Evolutionary conservation across 768 basidiomycete genomes (phyloP).

Genomic region (Termitomyces sp.): DNA sequence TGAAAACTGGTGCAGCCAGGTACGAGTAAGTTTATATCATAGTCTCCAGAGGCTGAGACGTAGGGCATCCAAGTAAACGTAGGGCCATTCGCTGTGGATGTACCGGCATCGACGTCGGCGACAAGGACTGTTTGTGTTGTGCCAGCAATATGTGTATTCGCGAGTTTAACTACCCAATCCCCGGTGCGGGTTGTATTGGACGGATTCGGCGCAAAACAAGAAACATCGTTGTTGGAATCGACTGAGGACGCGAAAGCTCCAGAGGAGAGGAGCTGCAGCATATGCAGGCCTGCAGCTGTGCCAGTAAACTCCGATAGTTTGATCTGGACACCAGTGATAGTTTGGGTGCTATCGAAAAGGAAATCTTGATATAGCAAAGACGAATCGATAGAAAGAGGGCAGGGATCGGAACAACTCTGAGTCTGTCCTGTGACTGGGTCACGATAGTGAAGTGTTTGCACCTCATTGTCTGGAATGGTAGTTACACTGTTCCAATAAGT

Average conservation of each 20-base stretch:
- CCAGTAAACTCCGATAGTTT: constrained; percentile 76
- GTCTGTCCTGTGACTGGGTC: constrained; percentile 75
- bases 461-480: constrained; percentile 84
- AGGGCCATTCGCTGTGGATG: constrained; percentile 56
- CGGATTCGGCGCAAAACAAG: constrained; percentile 74
- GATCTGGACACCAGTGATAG: constrained; percentile 89
- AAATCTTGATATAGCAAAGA: constrained; percentile 90
- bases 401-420: constrained; percentile 68
- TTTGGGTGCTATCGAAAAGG: constrained; percentile 57
- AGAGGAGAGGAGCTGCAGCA: constrained; percentile 88
- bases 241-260: constrained; percentile 87
- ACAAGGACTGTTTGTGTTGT: constrained; percentile 75
- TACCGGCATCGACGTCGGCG: constrained; percentile 61
- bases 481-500: constrained; percentile 52
- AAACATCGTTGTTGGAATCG: constrained; percentile 48
- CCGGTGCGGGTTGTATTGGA: constrained; percentile 69
- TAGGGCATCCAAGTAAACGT: constrained; percentile 88
- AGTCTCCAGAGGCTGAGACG: constrained; percentile 84
- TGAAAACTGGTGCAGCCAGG: constrained; percentile 83
- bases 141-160: constrained; percentile 71
- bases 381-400: constrained; percentile 77
- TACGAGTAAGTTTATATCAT: constrained; percentile 77
- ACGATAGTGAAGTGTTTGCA: constrained; percentile 70
- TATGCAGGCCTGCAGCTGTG: constrained; percentile 73
- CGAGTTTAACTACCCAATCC: constrained; percentile 59